Conservation (phyloP, 768 basidiomycete genomes). For the Cystofilobasidium bisporidii region DNA sequence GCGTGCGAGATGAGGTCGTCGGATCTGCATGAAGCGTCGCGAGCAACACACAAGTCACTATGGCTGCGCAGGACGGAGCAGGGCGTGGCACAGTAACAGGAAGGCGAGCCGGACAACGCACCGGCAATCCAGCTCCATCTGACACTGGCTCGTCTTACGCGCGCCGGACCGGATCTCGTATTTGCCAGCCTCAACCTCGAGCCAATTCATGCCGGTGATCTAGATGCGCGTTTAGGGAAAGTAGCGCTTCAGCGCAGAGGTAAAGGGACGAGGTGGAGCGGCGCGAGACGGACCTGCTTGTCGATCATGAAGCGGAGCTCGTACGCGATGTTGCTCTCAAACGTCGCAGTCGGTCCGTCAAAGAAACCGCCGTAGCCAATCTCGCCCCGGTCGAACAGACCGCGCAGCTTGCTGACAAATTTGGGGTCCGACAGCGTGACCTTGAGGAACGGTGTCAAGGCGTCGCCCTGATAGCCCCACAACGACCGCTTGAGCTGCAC, state of each 20-base stretch:
- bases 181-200: slow-evolving; percentile 75
- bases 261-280: no score
- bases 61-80: no score
- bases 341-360: slow-evolving; percentile 53
- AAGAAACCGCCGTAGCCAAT: slow-evolving; percentile 57
- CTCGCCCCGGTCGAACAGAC: slow-evolving; percentile 63
- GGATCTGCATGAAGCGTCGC: slow-evolving; percentile 55
- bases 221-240: no score
- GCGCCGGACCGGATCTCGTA: slow-evolving; percentile 56
- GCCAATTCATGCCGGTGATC: slow-evolving; percentile 99
- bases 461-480: slow-evolving; percentile 83
- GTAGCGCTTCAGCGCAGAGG: no score
- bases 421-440: slow-evolving; percentile 64
- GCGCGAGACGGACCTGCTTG: slow-evolving; percentile 53
- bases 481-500: slow-evolving; percentile 53
- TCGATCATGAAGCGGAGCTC: slow-evolving; percentile 96
- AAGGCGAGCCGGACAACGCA: slow-evolving; percentile 39
- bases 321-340: slow-evolving; percentile 88
- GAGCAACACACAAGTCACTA: slow-evolving; percentile 6
- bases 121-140: slow-evolving; percentile 75
- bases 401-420: slow-evolving; percentile 77
- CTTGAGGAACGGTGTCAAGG: slow-evolving; percentile 70
- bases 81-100: not conserved
- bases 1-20: slow-evolving; percentile 78
- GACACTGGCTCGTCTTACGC: slow-evolving; percentile 67